Conservation (phyloP, 2,329 filamentous ascomycete genomes). For the Rhynchosporium graminicola region DNA sequence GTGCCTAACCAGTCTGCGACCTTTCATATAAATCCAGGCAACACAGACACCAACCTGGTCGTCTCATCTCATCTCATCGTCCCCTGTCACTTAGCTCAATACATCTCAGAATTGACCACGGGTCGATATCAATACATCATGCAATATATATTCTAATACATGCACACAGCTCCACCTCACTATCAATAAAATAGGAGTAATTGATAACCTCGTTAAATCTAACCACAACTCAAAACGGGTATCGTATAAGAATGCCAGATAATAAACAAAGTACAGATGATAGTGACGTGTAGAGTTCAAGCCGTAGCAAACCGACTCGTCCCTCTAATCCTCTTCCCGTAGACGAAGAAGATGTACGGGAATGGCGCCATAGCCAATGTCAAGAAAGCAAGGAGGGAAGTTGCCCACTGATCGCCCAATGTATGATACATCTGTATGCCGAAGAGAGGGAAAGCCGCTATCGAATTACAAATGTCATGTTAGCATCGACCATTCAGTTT, state of each 20-base stretch:
- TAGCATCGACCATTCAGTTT: too few relatives aligned
- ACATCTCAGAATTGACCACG: not conserved
- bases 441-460: slow-evolving; percentile 77
- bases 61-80: too few relatives aligned
- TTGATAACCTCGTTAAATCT: not conserved
- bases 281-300: slow-evolving; percentile 3
- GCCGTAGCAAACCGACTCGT: slow-evolving; percentile 54
- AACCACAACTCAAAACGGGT: not conserved
- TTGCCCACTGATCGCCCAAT: slow-evolving; percentile 71
- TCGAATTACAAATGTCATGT: slow-evolving; percentile 18
- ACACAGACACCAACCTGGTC: too few relatives aligned
- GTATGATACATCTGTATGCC: slow-evolving; percentile 70
- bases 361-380: slow-evolving; percentile 64
- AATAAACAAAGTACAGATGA: not conserved
- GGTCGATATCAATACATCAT: not conserved
- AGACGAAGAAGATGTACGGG: slow-evolving; percentile 63
- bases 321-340: slow-evolving; percentile 57
- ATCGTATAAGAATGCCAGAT: not conserved
- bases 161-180: not conserved
- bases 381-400: slow-evolving; percentile 61
- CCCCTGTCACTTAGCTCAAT: too few relatives aligned
- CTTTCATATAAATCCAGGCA: too few relatives aligned
- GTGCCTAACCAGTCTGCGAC: too few relatives aligned
- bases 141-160: not conserved
- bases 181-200: not conserved